Evolutionary conservation across 2,329 filamentous ascomycete genomes (phyloP), one percentile per base, ranked within the genome.

Genomic region (Aspergillus floridensis): DNA sequence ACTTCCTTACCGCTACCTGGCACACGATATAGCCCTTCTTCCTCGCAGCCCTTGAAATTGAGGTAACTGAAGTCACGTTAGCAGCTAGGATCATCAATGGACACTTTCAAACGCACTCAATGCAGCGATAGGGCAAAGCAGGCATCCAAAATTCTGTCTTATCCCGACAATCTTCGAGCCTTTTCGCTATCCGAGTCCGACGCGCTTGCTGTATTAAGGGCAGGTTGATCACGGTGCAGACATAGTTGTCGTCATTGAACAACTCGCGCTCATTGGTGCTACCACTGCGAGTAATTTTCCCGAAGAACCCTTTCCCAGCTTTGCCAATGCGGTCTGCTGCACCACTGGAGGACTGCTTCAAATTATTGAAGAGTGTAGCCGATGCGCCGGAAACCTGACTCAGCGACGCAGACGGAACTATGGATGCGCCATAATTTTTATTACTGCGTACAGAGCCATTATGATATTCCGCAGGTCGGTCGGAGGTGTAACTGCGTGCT

Each of bases 71-170:
- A 48, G 62, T 68, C 35, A 53, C n/a, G 58, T 68, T 56, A 69
- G 63, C 56, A 31, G 53, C n/a, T 21, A 24, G 19, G 2, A 19
- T 32, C 19, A 26, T 24, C 49, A 16, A 31, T 14, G n/a, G 19
- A 19, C 7, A 19, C 38, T 29, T n/a, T 24, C 3, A 41, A 41
- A 79, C 83, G 71, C 77, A 87, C 82, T 98, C 93, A 65, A 98
- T 97, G 59, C 92, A 96, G 63, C 93, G 85, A 90, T 93, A 97
- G 0, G 93, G 93, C 59, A 98, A 88, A 6, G 92, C 91, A 12
- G 93, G 93, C 93, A 98, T 96, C 93, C 93, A 98, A 72, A 96
- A 98, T 71, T 97, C 93, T 0, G 93, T 98, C 81, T 97, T 97
- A 72, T 98, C 93, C 63, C 88, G 86, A 10, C 93, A 96, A 61